These are phyloP conservation scores for Colletotrichum kahawae DNA, from an alignment of 2,329 filamentous ascomycete species.

Conservation along the genomic window DNA sequence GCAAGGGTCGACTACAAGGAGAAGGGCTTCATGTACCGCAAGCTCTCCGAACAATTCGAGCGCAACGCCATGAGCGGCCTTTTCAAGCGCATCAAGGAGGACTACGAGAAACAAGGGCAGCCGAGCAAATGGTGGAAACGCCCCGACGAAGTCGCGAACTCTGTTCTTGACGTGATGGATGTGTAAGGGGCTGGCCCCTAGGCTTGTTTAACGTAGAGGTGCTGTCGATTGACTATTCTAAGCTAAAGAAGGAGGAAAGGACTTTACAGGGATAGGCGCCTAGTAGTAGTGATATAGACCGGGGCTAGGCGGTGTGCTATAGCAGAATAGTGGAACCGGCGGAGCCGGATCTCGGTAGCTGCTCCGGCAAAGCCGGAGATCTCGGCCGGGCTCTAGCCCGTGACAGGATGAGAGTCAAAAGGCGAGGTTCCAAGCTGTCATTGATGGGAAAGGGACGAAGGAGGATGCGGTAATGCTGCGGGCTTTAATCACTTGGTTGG, in stretches of 20 bases:
- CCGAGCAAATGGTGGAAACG: slow-evolving; percentile 11
- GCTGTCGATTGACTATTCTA: too few species aligned
- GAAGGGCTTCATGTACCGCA: slow-evolving; percentile 17
- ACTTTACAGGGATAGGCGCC: too few species aligned
- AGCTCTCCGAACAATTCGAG: slow-evolving; percentile 11
- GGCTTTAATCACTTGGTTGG: not conserved
- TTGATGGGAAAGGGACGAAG: not conserved
- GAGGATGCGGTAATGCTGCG: not conserved
- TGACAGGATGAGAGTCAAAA: not conserved
- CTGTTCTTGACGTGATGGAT: not conserved
- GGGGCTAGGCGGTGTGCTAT: too few species aligned
- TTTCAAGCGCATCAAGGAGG: not conserved
- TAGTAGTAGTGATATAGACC: too few species aligned
- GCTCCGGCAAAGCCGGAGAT: too few species aligned
- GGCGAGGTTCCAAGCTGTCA: not conserved
- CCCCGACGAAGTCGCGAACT: not conserved
- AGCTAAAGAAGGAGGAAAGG: too few species aligned
- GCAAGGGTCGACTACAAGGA: slow-evolving; percentile 9
- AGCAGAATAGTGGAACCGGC: too few species aligned
- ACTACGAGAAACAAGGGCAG: not conserved
- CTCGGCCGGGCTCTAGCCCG: too few species aligned
- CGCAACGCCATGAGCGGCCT: not conserved
- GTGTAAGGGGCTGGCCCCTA: too few species aligned
- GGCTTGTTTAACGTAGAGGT: too few species aligned
- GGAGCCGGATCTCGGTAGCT: too few species aligned